Evolutionary conservation across 2,329 filamentous ascomycete genomes (phyloP).

Genomic region (Fusarium hostae): DNA sequence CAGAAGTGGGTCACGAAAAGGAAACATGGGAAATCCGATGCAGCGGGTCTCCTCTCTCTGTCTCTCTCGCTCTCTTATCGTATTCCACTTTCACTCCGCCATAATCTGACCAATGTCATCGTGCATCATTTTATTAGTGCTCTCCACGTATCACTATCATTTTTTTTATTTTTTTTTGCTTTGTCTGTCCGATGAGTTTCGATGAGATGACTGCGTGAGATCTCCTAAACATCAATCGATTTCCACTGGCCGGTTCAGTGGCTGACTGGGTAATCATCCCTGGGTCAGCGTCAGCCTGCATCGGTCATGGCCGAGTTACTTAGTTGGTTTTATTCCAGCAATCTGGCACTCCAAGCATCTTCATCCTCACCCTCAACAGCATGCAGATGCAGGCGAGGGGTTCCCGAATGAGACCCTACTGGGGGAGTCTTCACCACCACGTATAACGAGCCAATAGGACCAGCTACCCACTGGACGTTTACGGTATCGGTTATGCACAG

Average conservation of each 20-base stretch:
- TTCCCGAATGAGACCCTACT: conserved; percentile 39
- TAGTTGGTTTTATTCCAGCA: conserved; percentile 31
- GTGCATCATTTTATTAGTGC: neutral
- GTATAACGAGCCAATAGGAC: conserved; percentile 21
- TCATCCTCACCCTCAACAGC: neutral
- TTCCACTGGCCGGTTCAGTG: conserved; percentile 36
- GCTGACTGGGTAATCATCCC: conserved; percentile 37
- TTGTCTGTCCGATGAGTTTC: conserved; percentile 10
- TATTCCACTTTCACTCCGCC: conserved; percentile 6
- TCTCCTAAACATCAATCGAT: conserved; percentile 26
- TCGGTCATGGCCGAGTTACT: conserved; percentile 42
- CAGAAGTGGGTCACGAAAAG: conserved; percentile 30
- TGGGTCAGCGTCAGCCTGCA: conserved; percentile 32
- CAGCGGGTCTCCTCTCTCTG: neutral
- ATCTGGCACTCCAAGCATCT: conserved; percentile 31
- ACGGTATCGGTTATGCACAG: conserved; percentile 32
- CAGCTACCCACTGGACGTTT: conserved; percentile 30
- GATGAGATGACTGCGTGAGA: conserved; percentile 16
- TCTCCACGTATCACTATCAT: conserved; percentile 17
- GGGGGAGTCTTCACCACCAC: conserved; percentile 4
- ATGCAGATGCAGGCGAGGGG: conserved; percentile 31
- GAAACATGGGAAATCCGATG: conserved; percentile 22
- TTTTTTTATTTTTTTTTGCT: conserved; percentile 26
- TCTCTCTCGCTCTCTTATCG: neutral
- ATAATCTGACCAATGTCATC: neutral